Base-by-base conservation (phyloP, 1,139 yeast genomes). In the Pichia cactophila region DNA sequence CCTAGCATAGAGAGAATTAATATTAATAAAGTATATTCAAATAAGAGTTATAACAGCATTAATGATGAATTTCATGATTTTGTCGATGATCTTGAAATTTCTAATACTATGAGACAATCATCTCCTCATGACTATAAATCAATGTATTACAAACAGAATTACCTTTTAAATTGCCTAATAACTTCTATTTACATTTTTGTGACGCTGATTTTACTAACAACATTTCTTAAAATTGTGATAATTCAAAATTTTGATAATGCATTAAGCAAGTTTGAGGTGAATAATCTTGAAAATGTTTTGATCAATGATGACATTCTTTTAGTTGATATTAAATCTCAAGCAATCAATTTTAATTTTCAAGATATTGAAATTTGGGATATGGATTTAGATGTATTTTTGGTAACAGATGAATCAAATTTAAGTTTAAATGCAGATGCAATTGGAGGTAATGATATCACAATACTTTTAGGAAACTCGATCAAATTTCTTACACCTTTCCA, bases 291-390 rank as follows among this genome's bases (percentile, higher is more conserved):
- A 48, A 87, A 85, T 57, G 78, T 92, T 0, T 73, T 90, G 36
- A 86, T 87, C 4, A 83, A 92, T 56, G 82, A 83, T 56, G 95
- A 88, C 57, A 92, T 90, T 60, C 70, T 92, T 48, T 74, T 89
- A 4, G 84, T 90, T 65, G 90, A 86, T 63, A 69, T 90, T 47
- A 77, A 79, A 2, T 81, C 87, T 12, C 79, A 78, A 51, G 95
- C 95, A 0, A 75, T 77, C 50, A 90, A 90, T 63, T 92, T 92
- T 1, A 96, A 96, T 0, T 76, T 86, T 71, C 80, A 85, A 59
- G 77, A 87, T 7, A 78, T 89, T 3, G 72, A 73, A 7, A 73
- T 90, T 5, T 74, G 75, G 52, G 77, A 80, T 8, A 80, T 84
- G 41, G 92, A 88, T 60, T 64, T 92, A 45, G 97, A 90, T 63